A percentile compares a stretch with the other conserved stretches of the same genome.
Conservation (phyloP, 495 filamentous ascomycete species). For the Penicillium cosmopolitanum region DNA sequence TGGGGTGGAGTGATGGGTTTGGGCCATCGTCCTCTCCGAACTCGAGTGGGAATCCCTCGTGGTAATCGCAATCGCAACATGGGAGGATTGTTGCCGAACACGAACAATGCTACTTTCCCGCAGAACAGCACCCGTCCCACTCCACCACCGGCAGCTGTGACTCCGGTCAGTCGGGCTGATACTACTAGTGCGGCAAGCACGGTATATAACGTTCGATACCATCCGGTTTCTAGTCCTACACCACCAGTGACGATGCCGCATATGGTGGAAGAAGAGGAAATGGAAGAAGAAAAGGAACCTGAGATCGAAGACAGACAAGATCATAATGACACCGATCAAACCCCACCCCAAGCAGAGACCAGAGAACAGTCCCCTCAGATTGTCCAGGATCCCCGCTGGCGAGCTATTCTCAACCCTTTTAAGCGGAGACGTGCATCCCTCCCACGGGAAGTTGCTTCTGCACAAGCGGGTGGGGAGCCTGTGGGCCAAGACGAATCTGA, state of each 20-base stretch:
- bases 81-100: conserved; percentile 18
- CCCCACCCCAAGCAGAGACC: conserved; percentile 14
- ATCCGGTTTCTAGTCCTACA: conserved; percentile 74
- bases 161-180: conserved; percentile 77
- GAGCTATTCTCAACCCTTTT: conserved; percentile 55
- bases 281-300: conserved; percentile 37
- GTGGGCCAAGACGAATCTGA: conserved; percentile 23
- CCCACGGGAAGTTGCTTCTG: conserved; percentile 57
- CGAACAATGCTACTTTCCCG: conserved; percentile 20
- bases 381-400: conserved; percentile 51
- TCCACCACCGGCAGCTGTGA: conserved; percentile 64
- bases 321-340: conserved; percentile 14
- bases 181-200: conserved; percentile 79
- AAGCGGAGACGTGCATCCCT: conserved; percentile 54
- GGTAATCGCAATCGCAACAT: conserved; percentile 29
- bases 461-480: conserved; percentile 46
- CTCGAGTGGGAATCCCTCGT: conserved; percentile 35
- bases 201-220: conserved; percentile 81
- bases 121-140: conserved; percentile 54
- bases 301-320: conserved; percentile 21
- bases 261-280: conserved; percentile 44
- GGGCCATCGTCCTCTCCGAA: conserved; percentile 43
- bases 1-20: conserved; percentile 50
- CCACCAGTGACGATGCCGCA: conserved; percentile 48
- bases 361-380: conserved; percentile 41